phyloP scores from a whole-genome alignment of 2,329 filamentous ascomycete genomes.

The Decorospora gaudefroyi region DNA sequence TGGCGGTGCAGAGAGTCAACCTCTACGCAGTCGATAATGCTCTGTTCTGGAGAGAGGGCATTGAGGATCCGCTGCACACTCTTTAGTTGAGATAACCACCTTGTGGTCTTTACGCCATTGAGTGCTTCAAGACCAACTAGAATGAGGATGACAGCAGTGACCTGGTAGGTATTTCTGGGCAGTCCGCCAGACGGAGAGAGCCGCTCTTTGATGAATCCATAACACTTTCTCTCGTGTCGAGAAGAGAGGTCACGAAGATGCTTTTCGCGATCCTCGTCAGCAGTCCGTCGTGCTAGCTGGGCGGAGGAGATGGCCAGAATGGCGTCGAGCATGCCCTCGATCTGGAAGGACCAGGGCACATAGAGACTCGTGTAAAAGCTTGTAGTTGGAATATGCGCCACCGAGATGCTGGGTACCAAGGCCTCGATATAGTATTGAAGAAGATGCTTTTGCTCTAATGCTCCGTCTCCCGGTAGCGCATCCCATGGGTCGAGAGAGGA shows the following conservation, averaged over 20 bases:
- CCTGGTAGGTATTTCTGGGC: constrained; percentile 39
- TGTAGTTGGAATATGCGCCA: constrained; percentile 41
- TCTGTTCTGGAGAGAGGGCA: constrained; percentile 31
- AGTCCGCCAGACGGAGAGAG: constrained; percentile 33
- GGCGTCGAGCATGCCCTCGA: constrained; percentile 44
- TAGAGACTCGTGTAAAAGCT: constrained; percentile 46
- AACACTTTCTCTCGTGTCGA: constrained; percentile 42
- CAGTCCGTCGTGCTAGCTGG: constrained; percentile 40
- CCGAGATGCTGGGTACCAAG: constrained; percentile 45
- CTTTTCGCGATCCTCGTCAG: constrained; percentile 33
- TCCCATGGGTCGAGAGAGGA: constrained; percentile 41
- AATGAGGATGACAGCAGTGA: constrained; percentile 42
- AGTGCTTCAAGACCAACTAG: constrained; percentile 45
- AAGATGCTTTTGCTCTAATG: constrained; percentile 35
- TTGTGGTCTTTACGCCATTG: constrained; percentile 41
- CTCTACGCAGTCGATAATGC: constrained; percentile 35
- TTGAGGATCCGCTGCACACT: constrained; percentile 41
- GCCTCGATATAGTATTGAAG: constrained; percentile 45
- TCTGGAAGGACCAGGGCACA: constrained; percentile 45
- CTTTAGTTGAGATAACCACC: constrained; percentile 44
- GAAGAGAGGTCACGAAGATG: constrained; percentile 37
- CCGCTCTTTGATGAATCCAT: constrained; percentile 40
- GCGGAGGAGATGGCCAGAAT: constrained; percentile 44
- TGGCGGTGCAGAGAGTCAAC: constrained; percentile 43
- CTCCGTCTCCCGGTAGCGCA: constrained; percentile 30